Conservation (phyloP, 345 rosid genomes). For the Corchorus olitorius region DNA sequence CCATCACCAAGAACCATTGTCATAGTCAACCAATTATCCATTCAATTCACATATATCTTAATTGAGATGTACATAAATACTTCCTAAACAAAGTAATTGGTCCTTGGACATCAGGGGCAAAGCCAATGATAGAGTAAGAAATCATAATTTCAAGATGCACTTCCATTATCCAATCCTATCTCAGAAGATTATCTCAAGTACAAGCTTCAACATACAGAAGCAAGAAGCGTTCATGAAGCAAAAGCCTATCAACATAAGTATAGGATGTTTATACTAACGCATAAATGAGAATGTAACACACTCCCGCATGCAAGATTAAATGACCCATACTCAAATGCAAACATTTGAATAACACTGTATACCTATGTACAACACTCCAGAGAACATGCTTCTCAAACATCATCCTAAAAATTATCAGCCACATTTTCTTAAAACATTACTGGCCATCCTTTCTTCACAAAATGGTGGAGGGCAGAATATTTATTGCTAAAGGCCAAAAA, state of each 20-base stretch:
- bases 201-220: neutral
- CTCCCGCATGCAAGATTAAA: neutral
- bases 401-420: neutral
- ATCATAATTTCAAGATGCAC: neutral
- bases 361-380: neutral
- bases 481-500: neutral
- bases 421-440: neutral
- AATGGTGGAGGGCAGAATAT: neutral
- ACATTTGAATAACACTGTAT: neutral
- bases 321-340: neutral
- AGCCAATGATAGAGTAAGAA: neutral
- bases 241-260: neutral
- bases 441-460: neutral
- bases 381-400: neutral
- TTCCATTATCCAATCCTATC: neutral
- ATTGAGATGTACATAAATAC: neutral
- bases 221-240: neutral
- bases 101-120: neutral
- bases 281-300: neutral
- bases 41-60: slow-evolving; percentile 7
- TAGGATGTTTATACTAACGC: neutral
- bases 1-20: neutral
- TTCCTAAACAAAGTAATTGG: slow-evolving; percentile 3
- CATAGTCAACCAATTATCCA: slow-evolving; percentile 4
- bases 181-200: neutral